Base-by-base conservation (phyloP, 345 rosid species). In the Linum trigynum region DNA sequence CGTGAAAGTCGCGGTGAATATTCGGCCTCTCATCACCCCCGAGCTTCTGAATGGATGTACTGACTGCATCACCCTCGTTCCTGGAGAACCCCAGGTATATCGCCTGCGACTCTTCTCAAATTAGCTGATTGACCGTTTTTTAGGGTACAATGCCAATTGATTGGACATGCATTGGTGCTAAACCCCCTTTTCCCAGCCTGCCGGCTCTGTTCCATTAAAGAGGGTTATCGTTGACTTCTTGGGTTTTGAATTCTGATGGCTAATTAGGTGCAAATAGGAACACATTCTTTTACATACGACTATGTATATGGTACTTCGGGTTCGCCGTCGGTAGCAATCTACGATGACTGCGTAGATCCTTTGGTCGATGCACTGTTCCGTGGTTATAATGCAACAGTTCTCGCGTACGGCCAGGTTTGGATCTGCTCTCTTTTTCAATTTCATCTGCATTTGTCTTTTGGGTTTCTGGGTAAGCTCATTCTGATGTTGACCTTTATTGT, bases 321-420 rank as follows among this genome's bases (percentile, higher is more conserved):
- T 11, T 81, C 78, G 3, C 82, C 89, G 1, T 82, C 85, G 41
- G 60, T 74, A 6, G 56, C 66, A 8, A 74, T 94, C 36, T 94
- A 80, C 17, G 73, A 82, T 42, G 91, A 85, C 61, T 86, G 95
- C 39, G 95, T 85, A 17, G 88, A 96, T 65, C 96, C 97, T 2
- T 85, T 94, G 3, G 89, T 94, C 10, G 99, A 88, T 14, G 99
- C 99, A 0, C 72, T 94, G 2, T 84, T 86, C 51, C 81, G 72
- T 75, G 99, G 99, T 48, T 90, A 94, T 39, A 94, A 90, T 59
- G 99, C 99, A 6, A 94, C 99, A 0, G 96, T 90, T 66, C 90
- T 94, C 0, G 99, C 99, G 23, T 94, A 94, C 39, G 99, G 99
- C 53, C 99, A 86, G 96, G 99, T 94, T 66, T n/a, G 53, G 17